phyloP scores from a whole-genome alignment of 1,139 yeast genomes.

The Candida sp. region DNA sequence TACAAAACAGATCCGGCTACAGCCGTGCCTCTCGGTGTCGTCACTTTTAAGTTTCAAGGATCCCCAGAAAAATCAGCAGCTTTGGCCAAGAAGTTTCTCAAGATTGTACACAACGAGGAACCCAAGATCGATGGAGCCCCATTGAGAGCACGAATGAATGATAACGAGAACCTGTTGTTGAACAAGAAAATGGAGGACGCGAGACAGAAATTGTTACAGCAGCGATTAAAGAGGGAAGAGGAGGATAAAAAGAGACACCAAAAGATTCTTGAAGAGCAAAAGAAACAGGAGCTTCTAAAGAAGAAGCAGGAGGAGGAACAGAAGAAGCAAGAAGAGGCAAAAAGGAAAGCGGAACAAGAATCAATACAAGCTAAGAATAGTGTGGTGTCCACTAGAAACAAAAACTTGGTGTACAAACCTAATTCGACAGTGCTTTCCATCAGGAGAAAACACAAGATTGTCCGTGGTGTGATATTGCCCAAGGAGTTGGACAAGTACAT shows the following conservation, averaged over 20 bases:
- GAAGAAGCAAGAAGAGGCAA: constrained; percentile 13
- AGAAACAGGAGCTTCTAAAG: constrained; percentile 18
- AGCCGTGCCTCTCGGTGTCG: constrained; percentile 83
- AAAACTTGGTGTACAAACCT: constrained; percentile 20
- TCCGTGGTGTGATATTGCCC: constrained; percentile 45
- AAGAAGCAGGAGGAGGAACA: constrained; percentile 19
- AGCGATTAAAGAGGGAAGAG: constrained; percentile 25
- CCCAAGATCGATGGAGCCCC: constrained; percentile 46
- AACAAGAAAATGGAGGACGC: constrained; percentile 33
- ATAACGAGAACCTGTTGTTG: constrained; percentile 33
- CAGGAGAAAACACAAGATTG: constrained; percentile 33
- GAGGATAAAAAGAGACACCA: constrained; percentile 27
- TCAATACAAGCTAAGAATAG: constrained; percentile 9
- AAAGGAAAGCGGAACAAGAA: constrained; percentile 9
- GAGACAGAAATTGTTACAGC: constrained; percentile 37
- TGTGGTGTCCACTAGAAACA: constrained; percentile 3
- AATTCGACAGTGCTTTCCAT: constrained; percentile 42
- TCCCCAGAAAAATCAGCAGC: constrained; percentile 56
- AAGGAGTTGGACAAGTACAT: constrained; percentile 50
- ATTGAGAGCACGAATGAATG: constrained; percentile 42
- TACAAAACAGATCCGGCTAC: constrained; percentile 73
- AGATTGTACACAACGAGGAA: constrained; percentile 27
- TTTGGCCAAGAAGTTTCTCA: constrained; percentile 38
- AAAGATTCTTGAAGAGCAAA: constrained; percentile 13
- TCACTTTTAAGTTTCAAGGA: constrained; percentile 68